Evolutionary conservation across 345 rosid species (phyloP).

Genomic region (Pseudoturritis turrita): DNA sequence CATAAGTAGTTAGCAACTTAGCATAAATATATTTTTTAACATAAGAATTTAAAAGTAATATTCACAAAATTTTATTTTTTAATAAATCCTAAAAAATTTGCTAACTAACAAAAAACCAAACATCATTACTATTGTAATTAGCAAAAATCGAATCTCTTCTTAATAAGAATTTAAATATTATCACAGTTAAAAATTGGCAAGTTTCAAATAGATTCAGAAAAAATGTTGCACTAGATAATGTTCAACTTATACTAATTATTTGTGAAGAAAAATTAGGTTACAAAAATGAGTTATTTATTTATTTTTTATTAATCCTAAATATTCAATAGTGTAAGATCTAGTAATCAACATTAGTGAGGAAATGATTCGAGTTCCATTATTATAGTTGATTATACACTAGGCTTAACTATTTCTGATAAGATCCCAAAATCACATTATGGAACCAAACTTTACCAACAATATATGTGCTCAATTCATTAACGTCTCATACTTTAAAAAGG

Average conservation of each 20-base stretch:
- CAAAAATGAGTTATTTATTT: background rate
- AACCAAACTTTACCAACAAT: constrained; percentile 25
- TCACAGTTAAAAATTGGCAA: too few relatives aligned
- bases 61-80: background rate
- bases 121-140: too few relatives aligned
- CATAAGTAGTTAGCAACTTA: constrained; percentile 3
- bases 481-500: constrained; percentile 9
- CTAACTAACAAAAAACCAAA: too few relatives aligned
- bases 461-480: background rate
- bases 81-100: too few relatives aligned
- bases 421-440: constrained; percentile 13
- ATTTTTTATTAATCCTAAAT: background rate
- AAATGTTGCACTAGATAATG: background rate
- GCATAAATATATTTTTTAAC: background rate
- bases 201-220: too few relatives aligned
- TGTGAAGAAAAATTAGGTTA: background rate
- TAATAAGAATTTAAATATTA: too few relatives aligned
- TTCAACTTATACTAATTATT: background rate
- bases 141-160: too few relatives aligned
- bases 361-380: constrained; percentile 26
- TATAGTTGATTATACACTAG: constrained; percentile 17
- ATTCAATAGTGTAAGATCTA: background rate
- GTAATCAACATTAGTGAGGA: constrained; percentile 12
- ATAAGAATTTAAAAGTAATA: background rate
- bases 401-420: constrained; percentile 23